phyloP scores from a whole-genome alignment of 352 stramenopile species.

The Pythium catenulatum region DNA sequence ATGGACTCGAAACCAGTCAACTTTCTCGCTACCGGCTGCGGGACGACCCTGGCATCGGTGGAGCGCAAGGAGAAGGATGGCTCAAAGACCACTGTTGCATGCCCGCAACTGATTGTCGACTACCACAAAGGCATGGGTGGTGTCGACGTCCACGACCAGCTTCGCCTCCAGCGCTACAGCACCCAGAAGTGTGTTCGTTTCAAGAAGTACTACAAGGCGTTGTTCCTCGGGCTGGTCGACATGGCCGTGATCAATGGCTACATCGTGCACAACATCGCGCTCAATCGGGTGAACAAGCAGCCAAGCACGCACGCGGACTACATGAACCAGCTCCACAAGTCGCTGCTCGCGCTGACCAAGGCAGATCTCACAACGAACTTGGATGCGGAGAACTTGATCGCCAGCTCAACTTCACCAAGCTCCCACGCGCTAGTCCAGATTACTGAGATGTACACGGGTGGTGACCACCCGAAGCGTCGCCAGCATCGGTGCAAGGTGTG shows the following conservation, averaged over 20 bases:
- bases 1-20: neutral
- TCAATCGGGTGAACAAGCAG: too few relatives aligned
- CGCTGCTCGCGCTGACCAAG: neutral
- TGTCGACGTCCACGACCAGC: constrained; percentile 14
- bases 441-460: neutral
- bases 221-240: constrained; percentile 50
- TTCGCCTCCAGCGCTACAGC: constrained; percentile 31
- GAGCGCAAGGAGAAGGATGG: neutral
- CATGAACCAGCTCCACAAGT: neutral
- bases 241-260: constrained; percentile 46
- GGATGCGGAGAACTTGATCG: neutral
- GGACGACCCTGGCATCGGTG: neutral
- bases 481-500: neutral
- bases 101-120: neutral
- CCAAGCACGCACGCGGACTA: neutral
- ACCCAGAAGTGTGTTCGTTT: constrained; percentile 27
- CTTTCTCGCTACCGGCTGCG: neutral
- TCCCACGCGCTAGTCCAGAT: neutral
- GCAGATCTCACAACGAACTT: neutral
- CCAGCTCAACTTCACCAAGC: neutral
- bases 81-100: neutral
- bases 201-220: constrained; percentile 41
- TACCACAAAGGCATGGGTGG: constrained; percentile 14
- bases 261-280: constrained; percentile 2
- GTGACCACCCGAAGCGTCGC: neutral